Evolutionary conservation across 2,329 filamentous ascomycete species (phyloP).

Genomic region (Colletotrichum lindemuthianum): DNA sequence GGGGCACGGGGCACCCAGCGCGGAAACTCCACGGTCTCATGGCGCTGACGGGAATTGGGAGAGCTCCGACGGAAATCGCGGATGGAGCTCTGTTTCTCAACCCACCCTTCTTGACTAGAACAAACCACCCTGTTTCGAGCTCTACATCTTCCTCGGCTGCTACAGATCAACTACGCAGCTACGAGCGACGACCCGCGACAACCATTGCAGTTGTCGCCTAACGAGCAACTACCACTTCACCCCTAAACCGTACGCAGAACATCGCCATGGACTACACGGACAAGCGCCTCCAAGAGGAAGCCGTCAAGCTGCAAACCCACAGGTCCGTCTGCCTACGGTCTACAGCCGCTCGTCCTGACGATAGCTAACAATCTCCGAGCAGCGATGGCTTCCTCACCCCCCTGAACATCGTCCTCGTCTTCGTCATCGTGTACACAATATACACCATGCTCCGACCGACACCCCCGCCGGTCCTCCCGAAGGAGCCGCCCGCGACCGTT

Average conservation of each 20-base stretch:
- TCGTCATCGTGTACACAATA: constrained; percentile 65
- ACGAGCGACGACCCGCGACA: background rate
- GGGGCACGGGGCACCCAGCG: constrained; percentile 3
- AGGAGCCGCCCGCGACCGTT: constrained; percentile 66
- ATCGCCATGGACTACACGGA: constrained; percentile 66
- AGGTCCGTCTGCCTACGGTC: constrained; percentile 43
- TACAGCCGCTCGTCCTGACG: background rate
- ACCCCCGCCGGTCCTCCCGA: constrained; percentile 57
- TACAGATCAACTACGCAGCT: background rate
- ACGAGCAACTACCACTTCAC: background rate
- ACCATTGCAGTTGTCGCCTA: background rate
- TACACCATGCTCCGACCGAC: constrained; percentile 65
- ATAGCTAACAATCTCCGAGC: constrained; percentile 26
- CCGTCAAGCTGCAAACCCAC: constrained; percentile 51
- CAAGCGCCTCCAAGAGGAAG: constrained; percentile 64
- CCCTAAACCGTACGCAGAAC: background rate
- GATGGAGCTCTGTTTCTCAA: background rate
- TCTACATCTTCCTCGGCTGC: background rate
- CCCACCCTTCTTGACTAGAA: background rate
- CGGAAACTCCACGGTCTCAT: background rate
- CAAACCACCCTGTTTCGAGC: background rate
- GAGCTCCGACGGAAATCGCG: constrained; percentile 25
- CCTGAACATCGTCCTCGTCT: constrained; percentile 69
- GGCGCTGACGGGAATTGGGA: constrained; percentile 20
- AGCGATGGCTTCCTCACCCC: constrained; percentile 65